Evolutionary conservation across 2,329 filamentous ascomycete species (phyloP), one percentile per base, ranked within the genome.

Genomic region (Fusarium sp.): DNA sequence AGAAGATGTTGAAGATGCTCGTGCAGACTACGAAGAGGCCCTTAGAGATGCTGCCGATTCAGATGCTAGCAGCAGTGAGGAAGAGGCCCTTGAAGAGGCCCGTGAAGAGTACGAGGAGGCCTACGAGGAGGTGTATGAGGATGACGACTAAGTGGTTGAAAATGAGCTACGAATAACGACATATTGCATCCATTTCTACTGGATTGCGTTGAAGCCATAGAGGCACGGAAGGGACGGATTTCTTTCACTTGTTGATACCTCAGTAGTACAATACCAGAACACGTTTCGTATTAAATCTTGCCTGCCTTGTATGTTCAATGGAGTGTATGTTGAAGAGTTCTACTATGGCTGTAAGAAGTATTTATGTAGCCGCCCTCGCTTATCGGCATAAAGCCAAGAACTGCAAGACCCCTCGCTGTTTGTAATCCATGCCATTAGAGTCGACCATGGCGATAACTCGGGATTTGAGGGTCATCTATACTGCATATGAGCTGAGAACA

Each of bases 51-150:
- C 81, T 10, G 69, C 73, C 7, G 80, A 82, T 67, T 84, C 82
- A 2, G 78, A 80, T 52, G 82, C 82, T 20, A 86, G 81, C 77
- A 87, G 82, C 71, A 88, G 85, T 65, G 85, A 86, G 63, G 75
- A 80, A 6, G 81, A 88, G 75, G 83, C 83, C 57, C 76, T 87
- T 6, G 83, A 87, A 65, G 86, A 89, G 75, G 84, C 84, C 3
- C 70, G 84, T 49, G 85, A 88, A 74, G 81, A 81, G 51, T 83
- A 84, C 53, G 83, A 85, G 68, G 84, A 77, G 57, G 11, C 40
- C 1, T 75, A 75, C 16, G 74, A 76, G 57, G 75, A 77, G 40
- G 71, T 70, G 12, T 77, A 77, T 52, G 74, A 72, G 55, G 73
- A 74, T 44, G 72, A 74, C 46, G 72, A 74, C 46, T 75, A 59